Base-by-base conservation (phyloP, 345 rosid species). In the Raphanus raphanistrum region DNA sequence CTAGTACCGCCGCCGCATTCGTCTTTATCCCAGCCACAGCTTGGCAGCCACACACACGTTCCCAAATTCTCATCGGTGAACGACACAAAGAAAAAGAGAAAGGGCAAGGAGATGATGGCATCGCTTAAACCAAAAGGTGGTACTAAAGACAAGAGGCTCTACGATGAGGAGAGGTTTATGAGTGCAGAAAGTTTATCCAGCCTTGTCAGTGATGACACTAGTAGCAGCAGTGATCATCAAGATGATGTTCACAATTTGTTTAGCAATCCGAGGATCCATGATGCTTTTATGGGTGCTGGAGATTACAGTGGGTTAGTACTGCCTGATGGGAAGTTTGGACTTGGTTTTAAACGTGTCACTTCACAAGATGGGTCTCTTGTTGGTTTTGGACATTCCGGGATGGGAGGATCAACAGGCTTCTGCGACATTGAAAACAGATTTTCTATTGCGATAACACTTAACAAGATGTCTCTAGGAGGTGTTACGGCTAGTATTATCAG, bases 371-470 rank as follows among this genome's bases (percentile, higher is more conserved):
- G 97, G 33, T 79, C 85, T 54, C 67, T 84, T 1, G 71, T 8
- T 62, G 99, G 98, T 0, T 95, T 95, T 64, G 99, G 98, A 43
- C 99, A 95, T 83, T 87, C 98, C 0, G 99, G 99, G 10, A 86
- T 95, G 86, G 98, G 99, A 0, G 98, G 99, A 81, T 91, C 98
- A n/a, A 92, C 94, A 2, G 98, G 94, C 21, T 90, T 87, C 68
- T 92, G 96, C 69, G 92, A 89, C 80, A 70, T 87, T 3, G 50
- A 84, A 58, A 88, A 88, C 80, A 90, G 90, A 84, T 91, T 95
- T 70, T 89, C 99, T 0, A 92, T 92, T 61, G 90, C 92, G 4
- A 84, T 92, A 75, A 94, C 97, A 31, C n/a, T 94, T 69, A 94
- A 94, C 84, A 92, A 90, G 81, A 83, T 94, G 92, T 90, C 98